Conservation (phyloP, 106 monocot genomes). For the Gastrodia elata region DNA sequence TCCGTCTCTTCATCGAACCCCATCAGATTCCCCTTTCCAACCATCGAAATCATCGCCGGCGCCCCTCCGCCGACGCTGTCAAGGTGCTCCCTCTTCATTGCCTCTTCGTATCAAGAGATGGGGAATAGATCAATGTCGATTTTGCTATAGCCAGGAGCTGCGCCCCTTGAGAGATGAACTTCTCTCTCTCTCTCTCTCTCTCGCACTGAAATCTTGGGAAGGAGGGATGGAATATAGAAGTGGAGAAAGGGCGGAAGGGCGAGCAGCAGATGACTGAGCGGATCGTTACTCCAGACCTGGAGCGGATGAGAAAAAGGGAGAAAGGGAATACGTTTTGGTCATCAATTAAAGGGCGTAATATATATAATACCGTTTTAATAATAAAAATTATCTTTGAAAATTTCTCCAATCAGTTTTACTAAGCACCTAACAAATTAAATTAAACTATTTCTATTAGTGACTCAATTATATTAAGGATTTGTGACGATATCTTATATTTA, state of each 20-base stretch:
- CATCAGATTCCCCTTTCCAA: background rate
- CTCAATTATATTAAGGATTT: no score
- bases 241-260: background rate
- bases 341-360: background rate
- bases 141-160: background rate
- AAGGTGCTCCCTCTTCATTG: slow-evolving; percentile 4
- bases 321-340: background rate
- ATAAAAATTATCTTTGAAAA: no score
- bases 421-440: no score
- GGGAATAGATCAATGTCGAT: background rate
- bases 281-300: background rate
- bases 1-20: slow-evolving; percentile 4
- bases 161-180: background rate
- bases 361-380: background rate
- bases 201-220: background rate
- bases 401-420: no score
- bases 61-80: background rate
- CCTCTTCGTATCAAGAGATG: background rate
- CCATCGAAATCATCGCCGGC: background rate
- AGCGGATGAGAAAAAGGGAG: background rate
- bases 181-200: background rate
- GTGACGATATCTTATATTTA: no score
- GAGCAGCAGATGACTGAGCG: background rate
- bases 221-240: background rate
- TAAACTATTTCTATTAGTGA: no score